Percentiles rank a stretch among this genome's conserved stretches.
phyloP scores from a whole-genome alignment of 108 stramenopile genomes.

The Nitzschia sp. region DNA sequence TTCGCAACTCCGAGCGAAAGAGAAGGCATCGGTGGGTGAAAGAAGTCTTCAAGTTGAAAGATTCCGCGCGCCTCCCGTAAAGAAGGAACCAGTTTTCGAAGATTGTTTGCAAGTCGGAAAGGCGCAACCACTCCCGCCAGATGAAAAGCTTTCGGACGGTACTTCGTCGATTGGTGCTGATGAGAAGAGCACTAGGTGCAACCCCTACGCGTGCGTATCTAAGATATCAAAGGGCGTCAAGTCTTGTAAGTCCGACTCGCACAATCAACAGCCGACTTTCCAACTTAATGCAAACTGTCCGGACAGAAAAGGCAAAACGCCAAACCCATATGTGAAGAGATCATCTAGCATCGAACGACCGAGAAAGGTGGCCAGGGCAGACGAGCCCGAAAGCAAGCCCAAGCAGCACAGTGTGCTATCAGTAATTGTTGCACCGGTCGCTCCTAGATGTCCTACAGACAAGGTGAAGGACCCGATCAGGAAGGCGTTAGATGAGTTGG shows the following conservation, averaged over 20 bases:
- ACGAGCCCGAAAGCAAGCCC: neutral
- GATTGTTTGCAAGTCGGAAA: no score
- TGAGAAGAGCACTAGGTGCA: no score
- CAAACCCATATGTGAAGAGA: conserved; percentile 8
- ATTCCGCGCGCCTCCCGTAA: conserved; percentile 11
- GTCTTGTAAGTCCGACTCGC: no score
- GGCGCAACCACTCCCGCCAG: neutral
- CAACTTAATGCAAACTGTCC: neutral
- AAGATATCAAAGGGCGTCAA: no score
- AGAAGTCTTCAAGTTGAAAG: conserved; percentile 7
- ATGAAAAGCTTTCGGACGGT: neutral
- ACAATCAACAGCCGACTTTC: no score
- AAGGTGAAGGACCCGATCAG: neutral
- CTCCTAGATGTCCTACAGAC: neutral
- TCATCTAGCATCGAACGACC: neutral
- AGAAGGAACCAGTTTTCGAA: neutral
- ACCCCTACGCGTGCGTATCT: no score
- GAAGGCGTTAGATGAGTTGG: conserved; percentile 20
- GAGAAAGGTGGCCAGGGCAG: neutral
- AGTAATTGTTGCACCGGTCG: no score
- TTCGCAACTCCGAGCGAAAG: conserved; percentile 19
- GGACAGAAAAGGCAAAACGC: conserved; percentile 5
- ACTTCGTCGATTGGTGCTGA: neutral
- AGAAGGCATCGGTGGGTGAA: conserved; percentile 18
- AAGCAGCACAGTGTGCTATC: no score